Conservation (phyloP, 371 early-diverging fungal genomes). For the Coemansia sp. region DNA sequence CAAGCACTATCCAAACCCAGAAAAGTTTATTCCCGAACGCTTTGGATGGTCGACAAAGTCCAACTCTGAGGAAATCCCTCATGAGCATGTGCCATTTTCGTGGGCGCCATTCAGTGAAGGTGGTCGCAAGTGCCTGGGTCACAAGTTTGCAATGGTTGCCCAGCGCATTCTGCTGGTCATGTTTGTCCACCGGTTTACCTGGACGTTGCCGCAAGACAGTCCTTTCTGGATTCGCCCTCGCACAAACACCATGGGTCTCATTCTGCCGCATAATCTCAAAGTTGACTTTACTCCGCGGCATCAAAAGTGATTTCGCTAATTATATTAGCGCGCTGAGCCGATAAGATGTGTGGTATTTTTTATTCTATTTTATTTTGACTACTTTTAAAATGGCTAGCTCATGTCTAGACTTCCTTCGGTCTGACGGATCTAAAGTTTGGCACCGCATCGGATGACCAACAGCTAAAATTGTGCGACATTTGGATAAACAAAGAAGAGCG, state of each 20-base stretch:
- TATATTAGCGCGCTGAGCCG: too few species aligned
- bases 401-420: neutral
- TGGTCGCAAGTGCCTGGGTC: slow-evolving; percentile 59
- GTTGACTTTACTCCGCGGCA: slow-evolving; percentile 5
- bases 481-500: too few species aligned
- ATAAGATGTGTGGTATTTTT: neutral
- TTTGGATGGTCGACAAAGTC: slow-evolving; percentile 51
- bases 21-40: slow-evolving; percentile 57
- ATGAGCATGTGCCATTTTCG: slow-evolving; percentile 31
- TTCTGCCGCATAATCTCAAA: slow-evolving; percentile 4
- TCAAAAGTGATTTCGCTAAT: neutral
- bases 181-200: slow-evolving; percentile 51
- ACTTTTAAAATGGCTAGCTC: neutral
- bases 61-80: slow-evolving; percentile 20
- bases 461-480: too few species aligned
- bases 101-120: slow-evolving; percentile 60
- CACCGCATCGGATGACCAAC: too few species aligned
- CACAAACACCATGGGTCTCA: slow-evolving; percentile 2
- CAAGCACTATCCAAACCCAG: slow-evolving; percentile 50
- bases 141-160: slow-evolving; percentile 59
- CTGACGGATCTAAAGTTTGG: too few species aligned
- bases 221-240: slow-evolving; percentile 25
- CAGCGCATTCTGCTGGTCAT: slow-evolving; percentile 58
- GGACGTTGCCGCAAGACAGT: slow-evolving; percentile 45
- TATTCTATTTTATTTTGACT: neutral